Evolutionary conservation across 139 green algal genomes (phyloP).

Genomic region (Asterochloris sp.): DNA sequence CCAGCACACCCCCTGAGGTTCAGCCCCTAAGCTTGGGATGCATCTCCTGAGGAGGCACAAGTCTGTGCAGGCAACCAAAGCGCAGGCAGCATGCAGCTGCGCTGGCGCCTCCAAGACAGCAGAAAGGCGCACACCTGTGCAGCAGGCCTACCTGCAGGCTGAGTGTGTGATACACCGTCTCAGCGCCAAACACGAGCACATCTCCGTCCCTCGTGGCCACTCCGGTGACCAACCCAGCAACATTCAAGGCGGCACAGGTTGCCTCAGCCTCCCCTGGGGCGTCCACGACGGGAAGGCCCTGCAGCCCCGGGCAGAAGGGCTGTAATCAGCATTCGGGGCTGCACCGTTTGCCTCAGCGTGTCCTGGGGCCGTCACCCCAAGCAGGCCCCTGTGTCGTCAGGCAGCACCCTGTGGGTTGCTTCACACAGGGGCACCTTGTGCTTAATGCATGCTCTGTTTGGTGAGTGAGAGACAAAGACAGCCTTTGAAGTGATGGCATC

Average conservation of each 20-base stretch:
- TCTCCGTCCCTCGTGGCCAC: constrained; percentile 59
- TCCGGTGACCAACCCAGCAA: constrained; percentile 44
- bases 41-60: neutral
- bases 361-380: neutral
- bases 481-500: neutral
- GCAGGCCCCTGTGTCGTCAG: neutral
- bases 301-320: neutral
- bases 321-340: too few species aligned
- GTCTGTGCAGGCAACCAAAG: neutral
- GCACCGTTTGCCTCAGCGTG: neutral
- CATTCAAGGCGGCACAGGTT: constrained; percentile 61
- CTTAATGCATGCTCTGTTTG: neutral
- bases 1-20: neutral
- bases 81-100: neutral
- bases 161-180: constrained; percentile 43
- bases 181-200: constrained; percentile 69
- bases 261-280: constrained; percentile 75
- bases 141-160: constrained; percentile 29
- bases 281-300: constrained; percentile 68
- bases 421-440: neutral
- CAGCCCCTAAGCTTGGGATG: neutral
- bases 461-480: neutral
- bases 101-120: neutral
- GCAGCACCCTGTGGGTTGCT: neutral
- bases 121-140: neutral